Conservation (phyloP, 345 rosid species). For the Sonneratia caseolaris region DNA sequence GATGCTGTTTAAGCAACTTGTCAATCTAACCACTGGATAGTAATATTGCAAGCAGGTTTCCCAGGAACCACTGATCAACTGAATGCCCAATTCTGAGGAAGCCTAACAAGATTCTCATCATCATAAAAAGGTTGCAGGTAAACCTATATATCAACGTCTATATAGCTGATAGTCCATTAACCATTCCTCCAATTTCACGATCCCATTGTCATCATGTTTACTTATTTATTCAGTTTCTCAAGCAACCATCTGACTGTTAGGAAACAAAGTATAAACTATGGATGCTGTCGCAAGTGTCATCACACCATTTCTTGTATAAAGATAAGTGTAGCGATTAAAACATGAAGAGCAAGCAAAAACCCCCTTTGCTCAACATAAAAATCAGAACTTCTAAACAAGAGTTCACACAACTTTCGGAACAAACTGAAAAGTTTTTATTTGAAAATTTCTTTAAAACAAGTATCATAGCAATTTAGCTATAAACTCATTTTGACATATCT, state of each 20-base stretch:
- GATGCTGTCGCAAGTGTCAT: not conserved
- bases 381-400: not conserved
- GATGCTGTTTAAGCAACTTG: not conserved
- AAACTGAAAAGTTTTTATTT: not conserved
- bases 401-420: not conserved
- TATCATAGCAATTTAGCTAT: not conserved
- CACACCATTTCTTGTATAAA: not conserved
- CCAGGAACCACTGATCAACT: too few relatives aligned
- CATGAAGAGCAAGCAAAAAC: not conserved
- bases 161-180: not conserved
- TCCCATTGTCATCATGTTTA: not conserved
- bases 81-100: not conserved
- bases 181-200: not conserved
- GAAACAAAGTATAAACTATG: not conserved
- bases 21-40: not conserved
- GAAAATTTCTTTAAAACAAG: not conserved
- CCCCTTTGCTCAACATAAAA: not conserved
- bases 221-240: not conserved
- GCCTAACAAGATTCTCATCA: not conserved
- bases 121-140: too few relatives aligned
- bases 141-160: too few relatives aligned
- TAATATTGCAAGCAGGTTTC: not conserved
- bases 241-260: not conserved
- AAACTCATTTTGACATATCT: not conserved
- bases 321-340: not conserved